Evolutionary conservation across 495 filamentous ascomycete genomes (phyloP).

Genomic region (Talaromyces adpressus): DNA sequence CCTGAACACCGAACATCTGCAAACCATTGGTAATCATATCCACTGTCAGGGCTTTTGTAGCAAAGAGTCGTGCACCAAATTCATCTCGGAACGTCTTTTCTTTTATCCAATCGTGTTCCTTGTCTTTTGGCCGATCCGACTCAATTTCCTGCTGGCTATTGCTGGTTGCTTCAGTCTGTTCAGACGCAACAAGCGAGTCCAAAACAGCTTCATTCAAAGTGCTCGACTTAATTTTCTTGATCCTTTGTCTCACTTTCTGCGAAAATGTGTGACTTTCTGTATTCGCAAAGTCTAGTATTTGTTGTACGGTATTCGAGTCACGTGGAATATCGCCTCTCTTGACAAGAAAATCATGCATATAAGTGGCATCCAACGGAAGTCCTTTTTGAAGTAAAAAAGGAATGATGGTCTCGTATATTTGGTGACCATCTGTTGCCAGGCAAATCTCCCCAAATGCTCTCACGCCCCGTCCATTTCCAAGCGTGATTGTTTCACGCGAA

Average conservation of each 20-base stretch:
- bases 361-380: slow-evolving; percentile 39
- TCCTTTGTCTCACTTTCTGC: neutral
- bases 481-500: slow-evolving; percentile 3
- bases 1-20: slow-evolving; percentile 54
- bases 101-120: slow-evolving; percentile 10
- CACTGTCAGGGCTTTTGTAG: slow-evolving; percentile 58
- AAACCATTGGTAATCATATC: slow-evolving; percentile 58
- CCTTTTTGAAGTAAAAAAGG: slow-evolving; percentile 45
- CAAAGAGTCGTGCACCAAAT: slow-evolving; percentile 65
- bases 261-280: neutral
- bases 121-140: neutral
- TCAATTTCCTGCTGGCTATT: neutral
- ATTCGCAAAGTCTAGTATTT: slow-evolving; percentile 1
- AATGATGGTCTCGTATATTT: slow-evolving; percentile 56
- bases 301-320: neutral
- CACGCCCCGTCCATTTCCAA: slow-evolving; percentile 15
- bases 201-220: neutral
- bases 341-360: slow-evolving; percentile 54
- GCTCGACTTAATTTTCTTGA: neutral
- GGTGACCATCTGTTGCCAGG: slow-evolving; percentile 29
- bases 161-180: neutral
- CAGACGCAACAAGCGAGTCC: neutral
- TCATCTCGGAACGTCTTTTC: slow-evolving; percentile 42
- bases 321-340: slow-evolving; percentile 43
- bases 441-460: slow-evolving; percentile 44